Conservation (phyloP, 805 yeast species). For the Saturnispora dispora region DNA sequence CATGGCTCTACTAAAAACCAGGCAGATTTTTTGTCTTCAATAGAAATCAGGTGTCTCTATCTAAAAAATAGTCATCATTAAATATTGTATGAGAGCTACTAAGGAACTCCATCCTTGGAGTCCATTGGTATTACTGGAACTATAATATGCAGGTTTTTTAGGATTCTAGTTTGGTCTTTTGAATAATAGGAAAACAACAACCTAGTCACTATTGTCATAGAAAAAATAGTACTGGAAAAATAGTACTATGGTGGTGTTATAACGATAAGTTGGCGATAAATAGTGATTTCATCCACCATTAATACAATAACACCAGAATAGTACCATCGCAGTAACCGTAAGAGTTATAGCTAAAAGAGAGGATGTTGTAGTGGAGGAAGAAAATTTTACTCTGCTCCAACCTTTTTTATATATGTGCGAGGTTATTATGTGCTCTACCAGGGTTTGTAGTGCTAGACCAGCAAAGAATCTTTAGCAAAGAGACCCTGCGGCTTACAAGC, state of each 20-base stretch:
- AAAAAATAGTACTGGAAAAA: too few species aligned
- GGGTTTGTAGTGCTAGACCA: not conserved
- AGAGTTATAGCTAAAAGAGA: too few species aligned
- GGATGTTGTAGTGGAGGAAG: too few species aligned
- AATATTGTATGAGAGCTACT: not conserved
- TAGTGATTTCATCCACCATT: too few species aligned
- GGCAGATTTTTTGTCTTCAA: conserved; percentile 10
- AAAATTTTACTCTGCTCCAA: too few species aligned
- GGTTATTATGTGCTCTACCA: not conserved
- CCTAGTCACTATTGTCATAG: not conserved
- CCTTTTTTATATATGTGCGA: not conserved
- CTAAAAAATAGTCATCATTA: conserved; percentile 8
- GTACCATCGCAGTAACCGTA: too few species aligned
- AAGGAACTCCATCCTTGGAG: not conserved
- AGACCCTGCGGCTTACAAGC: too few species aligned
- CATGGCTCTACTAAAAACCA: conserved; percentile 10
- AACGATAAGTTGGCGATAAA: too few species aligned
- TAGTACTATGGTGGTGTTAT: too few species aligned
- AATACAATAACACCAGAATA: too few species aligned
- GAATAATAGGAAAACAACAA: too few species aligned
- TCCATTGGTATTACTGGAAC: not conserved
- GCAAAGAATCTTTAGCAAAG: not conserved
- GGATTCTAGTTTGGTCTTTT: not conserved
- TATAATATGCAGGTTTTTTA: not conserved
- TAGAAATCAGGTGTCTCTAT: conserved; percentile 10